Percentiles rank a stretch among this genome's conserved stretches.
These are phyloP conservation scores for Volvariella volvacea DNA, from an alignment of 1,284 basidiomycete genomes.

Conservation along the genomic window DNA sequence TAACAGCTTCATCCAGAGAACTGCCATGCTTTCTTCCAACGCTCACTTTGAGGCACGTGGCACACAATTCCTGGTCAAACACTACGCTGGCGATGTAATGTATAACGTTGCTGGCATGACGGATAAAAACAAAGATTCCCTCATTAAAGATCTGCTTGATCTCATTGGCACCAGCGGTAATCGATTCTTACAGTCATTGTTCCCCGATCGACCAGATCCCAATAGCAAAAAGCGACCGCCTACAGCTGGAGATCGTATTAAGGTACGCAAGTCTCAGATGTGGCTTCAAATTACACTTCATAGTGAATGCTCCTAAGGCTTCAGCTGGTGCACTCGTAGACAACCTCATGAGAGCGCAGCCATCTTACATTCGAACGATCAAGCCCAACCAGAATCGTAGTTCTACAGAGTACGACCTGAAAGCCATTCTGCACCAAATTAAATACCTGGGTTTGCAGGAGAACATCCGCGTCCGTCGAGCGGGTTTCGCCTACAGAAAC, in stretches of 20 bases:
- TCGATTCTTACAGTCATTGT: constrained; percentile 81
- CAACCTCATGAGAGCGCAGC: constrained; percentile 93
- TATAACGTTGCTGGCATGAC: constrained; percentile 99
- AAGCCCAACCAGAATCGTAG: constrained; percentile 99
- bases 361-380: constrained; percentile 98
- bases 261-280: too few relatives aligned
- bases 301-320: constrained; percentile 31
- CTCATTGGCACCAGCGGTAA: constrained; percentile 79
- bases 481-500: constrained; percentile 96
- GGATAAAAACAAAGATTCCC: constrained; percentile 98
- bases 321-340: constrained; percentile 95
- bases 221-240: constrained; percentile 98
- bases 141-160: constrained; percentile 93
- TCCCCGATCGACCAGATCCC: constrained; percentile 94
- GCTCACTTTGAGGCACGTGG: constrained; percentile 92
- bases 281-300: constrained; percentile 1
- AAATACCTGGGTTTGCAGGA: constrained; percentile 99
- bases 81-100: constrained; percentile 98
- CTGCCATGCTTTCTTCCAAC: constrained; percentile 75
- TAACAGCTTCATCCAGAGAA: constrained; percentile 93
- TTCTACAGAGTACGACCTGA: constrained; percentile 86
- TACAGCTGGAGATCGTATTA: constrained; percentile 97
- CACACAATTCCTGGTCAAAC: constrained; percentile 84
- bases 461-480: constrained; percentile 95
- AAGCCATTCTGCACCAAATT: constrained; percentile 96